Evolutionary conservation across 805 yeast genomes (phyloP), one percentile per base, ranked within the genome.

Genomic region (Myxozyma sirexii): DNA sequence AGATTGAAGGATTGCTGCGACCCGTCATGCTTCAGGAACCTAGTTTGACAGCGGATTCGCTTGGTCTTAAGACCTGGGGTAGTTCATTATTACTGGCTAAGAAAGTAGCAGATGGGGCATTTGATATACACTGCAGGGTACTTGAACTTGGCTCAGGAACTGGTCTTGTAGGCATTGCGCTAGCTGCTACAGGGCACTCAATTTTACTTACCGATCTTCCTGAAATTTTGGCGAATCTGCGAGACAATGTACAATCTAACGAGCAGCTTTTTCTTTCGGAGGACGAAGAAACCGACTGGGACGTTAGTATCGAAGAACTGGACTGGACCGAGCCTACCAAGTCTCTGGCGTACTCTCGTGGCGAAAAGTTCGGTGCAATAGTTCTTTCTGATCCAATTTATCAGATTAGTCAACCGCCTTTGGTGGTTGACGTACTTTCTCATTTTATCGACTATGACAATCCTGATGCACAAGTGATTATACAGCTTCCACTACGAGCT

Each of bases 31-130:
- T 93, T 29, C 79, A 79, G 59, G 99, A 93, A 69, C 98, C 98
- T 0, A 84, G 96, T 0, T 75, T 93, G 61, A 89, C 97, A 0
- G 82, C 84, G 39, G 99, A 94, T 72, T 88, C 87, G 62, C 75
- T 94, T 23, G 99, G 99, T 0, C 78, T 90, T 71, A 90, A 93
- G 63, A 93, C 99, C 0, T 93, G 99, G 99, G 99, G 98, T 0
- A 88, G 97, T 0, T 84, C 97, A 0, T 74, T 88, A 26, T 79
- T 90, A 4, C 74, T 94, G 24, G 80, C 94, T 29, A 75, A 80
- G 35, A 73, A 87, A 26, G 15, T 21, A 21, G 55, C 51, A 6
- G 31, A 42, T 3, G 51, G 23, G 4, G 17, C 17, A 2, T 23
- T 27, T 21, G 39, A 44, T 3, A 37, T 35, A 3, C 19, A 33